Evolutionary conservation across 345 rosid species (phyloP), one percentile per base, ranked within the genome.

Genomic region (Pistacia vera): DNA sequence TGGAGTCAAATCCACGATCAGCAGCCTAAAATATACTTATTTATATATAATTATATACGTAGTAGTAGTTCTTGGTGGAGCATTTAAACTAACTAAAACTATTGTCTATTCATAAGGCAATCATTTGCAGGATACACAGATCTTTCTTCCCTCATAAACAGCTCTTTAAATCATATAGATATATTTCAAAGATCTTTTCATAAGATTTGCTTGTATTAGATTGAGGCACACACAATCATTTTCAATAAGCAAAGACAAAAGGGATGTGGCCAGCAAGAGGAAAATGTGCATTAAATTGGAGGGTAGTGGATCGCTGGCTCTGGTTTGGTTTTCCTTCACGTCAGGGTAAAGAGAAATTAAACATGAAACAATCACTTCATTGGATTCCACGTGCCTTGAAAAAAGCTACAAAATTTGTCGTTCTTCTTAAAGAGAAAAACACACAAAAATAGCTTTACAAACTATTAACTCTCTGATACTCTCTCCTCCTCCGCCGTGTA

Each of bases 331-430:
- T 25, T 17, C 68, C 59, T 73, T 64, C 14, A 52, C 22, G 54
- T 36, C 8, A 12, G 49, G 64, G 63, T 22, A 52, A 74, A 41
- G 8, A 41, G 46, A 41, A 4, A 38, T 6, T 38, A 6, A 38
- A 30, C 33, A 30, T 30, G 3, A 61, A 52, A 73, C 12, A 62
- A 49, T 74, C 77, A 7, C 14, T 35, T 74, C 70, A 35, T 51
- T 63, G 77, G 63, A 74, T 74, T 30, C 76, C 51, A 56, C 16
- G 22, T 51, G 49, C 52, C 62, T 41, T 63, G 33, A 17, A 36
- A 36, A 33, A 62, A 63, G 57, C 68, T 38, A 30, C 60, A 63
- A 73, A 62, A 49, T 33, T 16, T 17, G 48, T 30, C 60, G 33
- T 28, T 72, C 67, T 49, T 61, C 48, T 9, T 7, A 13, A 60